Evolutionary conservation across 139 green algal species (phyloP).

Genomic region (Chlorella vulgaris): DNA sequence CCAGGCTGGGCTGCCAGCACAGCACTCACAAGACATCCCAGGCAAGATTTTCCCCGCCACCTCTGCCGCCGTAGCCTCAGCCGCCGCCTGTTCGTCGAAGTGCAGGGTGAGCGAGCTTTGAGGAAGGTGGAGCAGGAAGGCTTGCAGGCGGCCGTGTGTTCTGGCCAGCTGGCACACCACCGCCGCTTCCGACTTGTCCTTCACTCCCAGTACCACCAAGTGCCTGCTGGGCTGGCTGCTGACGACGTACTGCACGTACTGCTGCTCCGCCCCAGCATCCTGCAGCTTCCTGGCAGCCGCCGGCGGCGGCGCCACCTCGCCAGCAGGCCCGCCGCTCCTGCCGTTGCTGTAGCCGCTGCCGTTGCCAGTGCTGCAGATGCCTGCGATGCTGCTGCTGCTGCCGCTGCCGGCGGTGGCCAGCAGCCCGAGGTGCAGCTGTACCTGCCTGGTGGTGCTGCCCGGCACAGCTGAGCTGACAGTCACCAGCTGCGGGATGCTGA

Average conservation of each 20-base stretch:
- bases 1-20: not conserved
- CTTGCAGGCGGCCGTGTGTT: not conserved
- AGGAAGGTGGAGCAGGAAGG: not conserved
- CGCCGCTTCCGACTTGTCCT: not conserved
- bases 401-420: not conserved
- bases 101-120: not conserved
- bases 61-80: not conserved
- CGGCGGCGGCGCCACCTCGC: no score
- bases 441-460: not conserved
- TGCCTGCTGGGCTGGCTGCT: slow-evolving; percentile 21
- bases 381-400: not conserved
- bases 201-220: slow-evolving; percentile 3
- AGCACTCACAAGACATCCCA: not conserved
- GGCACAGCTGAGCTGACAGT: not conserved
- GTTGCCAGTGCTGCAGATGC: not conserved
- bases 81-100: not conserved
- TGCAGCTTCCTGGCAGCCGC: no score
- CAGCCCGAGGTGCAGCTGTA: slow-evolving; percentile 9
- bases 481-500: not conserved
- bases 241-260: not conserved
- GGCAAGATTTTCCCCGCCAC: not conserved
- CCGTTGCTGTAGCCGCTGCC: not conserved
- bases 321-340: no score
- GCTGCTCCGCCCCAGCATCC: not conserved
- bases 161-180: not conserved